Conservation (phyloP, 176 grass and related monocot genomes). For the Raddia guianensis region DNA sequence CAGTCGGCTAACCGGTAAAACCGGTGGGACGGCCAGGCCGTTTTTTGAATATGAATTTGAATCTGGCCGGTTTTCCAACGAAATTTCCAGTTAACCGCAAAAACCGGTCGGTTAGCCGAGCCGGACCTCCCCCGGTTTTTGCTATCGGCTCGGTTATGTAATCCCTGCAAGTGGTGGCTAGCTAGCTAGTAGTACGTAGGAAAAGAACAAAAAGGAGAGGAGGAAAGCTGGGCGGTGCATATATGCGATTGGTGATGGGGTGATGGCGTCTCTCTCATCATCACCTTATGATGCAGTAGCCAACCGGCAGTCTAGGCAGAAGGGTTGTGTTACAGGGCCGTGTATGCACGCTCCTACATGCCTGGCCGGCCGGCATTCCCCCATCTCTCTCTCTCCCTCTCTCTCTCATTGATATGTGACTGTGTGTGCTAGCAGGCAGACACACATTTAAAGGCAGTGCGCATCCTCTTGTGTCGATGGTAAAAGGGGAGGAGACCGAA, state of each 20-base stretch:
- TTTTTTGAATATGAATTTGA: no score
- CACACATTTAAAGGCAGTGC: slow-evolving; percentile 26
- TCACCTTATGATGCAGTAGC: slow-evolving; percentile 55
- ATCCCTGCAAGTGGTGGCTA: no score
- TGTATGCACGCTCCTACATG: not conserved
- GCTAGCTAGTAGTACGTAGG: slow-evolving; percentile 1
- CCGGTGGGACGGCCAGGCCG: no score
- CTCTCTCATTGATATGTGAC: not conserved
- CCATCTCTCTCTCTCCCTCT: not conserved
- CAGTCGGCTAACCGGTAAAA: no score
- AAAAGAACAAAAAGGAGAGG: slow-evolving; percentile 18
- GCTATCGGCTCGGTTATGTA: no score
- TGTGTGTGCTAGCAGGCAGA: not conserved
- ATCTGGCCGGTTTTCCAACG: no score
- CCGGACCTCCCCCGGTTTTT: no score
- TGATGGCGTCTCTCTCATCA: slow-evolving; percentile 44
- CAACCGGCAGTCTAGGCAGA: slow-evolving; percentile 33
- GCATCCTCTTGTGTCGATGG: slow-evolving; percentile 10
- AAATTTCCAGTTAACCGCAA: no score
- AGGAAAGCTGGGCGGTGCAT: not conserved
- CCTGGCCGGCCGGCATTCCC: not conserved
- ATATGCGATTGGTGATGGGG: not conserved
- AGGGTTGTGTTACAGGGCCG: slow-evolving; percentile 24
- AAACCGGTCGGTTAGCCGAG: no score
- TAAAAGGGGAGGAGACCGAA: slow-evolving; percentile 28